Conservation (phyloP, 2,329 filamentous ascomycete species). For the Colletotrichum tabaci region DNA sequence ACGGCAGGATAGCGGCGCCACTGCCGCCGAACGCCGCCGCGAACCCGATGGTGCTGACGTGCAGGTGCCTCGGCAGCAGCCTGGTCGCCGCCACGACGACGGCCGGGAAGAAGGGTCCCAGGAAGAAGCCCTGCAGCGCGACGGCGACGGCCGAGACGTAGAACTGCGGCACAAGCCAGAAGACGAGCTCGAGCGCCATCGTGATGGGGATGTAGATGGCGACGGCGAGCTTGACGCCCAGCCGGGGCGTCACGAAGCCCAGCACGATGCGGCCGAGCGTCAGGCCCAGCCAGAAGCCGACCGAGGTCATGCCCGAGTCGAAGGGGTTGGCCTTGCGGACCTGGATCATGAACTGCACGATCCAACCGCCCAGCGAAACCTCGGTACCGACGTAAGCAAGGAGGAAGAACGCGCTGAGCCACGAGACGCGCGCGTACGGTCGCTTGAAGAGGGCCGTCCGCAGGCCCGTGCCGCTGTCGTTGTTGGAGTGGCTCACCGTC, state of each 20-base stretch:
- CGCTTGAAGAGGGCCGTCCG: slow-evolving; percentile 58
- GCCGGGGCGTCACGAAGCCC: slow-evolving; percentile 79
- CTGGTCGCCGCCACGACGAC: slow-evolving; percentile 80
- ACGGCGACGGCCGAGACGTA: slow-evolving; percentile 82
- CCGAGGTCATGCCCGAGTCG: slow-evolving; percentile 80
- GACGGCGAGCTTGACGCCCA: slow-evolving; percentile 79
- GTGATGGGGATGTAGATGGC: slow-evolving; percentile 74
- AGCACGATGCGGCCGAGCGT: slow-evolving; percentile 79
- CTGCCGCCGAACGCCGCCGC: slow-evolving; percentile 81
- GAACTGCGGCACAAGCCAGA: slow-evolving; percentile 87
- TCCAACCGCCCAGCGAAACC: slow-evolving; percentile 85
- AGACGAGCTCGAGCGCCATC: slow-evolving; percentile 78
- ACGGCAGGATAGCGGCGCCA: slow-evolving; percentile 77
- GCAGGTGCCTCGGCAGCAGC: slow-evolving; percentile 78
- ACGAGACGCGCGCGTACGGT: slow-evolving; percentile 69
- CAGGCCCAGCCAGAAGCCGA: slow-evolving; percentile 87
- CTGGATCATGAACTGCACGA: slow-evolving; percentile 86
- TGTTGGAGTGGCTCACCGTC: slow-evolving; percentile 45
- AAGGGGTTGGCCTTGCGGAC: slow-evolving; percentile 79
- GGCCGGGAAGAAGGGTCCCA: slow-evolving; percentile 84
- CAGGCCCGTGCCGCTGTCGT: slow-evolving; percentile 49
- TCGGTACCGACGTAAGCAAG: slow-evolving; percentile 84
- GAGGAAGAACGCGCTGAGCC: slow-evolving; percentile 81
- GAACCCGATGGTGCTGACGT: slow-evolving; percentile 84
- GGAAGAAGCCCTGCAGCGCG: slow-evolving; percentile 81